Base-by-base conservation (phyloP, 2,329 filamentous ascomycete genomes). In the Trichoderma semiorbis region DNA sequence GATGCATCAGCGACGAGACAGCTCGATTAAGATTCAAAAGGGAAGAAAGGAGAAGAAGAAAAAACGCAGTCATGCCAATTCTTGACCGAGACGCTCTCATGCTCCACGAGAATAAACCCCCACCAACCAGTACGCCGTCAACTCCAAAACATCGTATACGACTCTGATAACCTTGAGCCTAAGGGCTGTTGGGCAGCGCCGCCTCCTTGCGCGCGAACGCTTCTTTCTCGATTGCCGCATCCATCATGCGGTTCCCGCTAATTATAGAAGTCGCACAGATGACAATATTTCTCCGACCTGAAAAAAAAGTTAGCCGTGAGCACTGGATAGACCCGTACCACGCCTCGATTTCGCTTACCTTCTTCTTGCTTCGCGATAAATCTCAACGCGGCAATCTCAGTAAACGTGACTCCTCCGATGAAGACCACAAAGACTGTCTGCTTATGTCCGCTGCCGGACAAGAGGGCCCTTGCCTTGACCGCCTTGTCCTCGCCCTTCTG, bases 371-470 rank as follows among this genome's bases (percentile, higher is more conserved):
- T 90, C 11, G 93, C 93, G 75, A 99, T 92, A 79, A 97, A 98
- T 69, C 97, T 88, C 79, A 99, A 80, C 24, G 97, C 96, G 53
- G 97, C 94, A 79, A 99, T 95, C 82, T 99, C 96, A 0, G 96
- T 95, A 79, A 97, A 97, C 0, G 94, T 98, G 70, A 99, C 93
- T 2, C 96, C 97, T n/a, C 96, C 96, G 21, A 99, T 84, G 82
- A 98, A 98, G 76, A 98, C 97, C n/a, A 99, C 91, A 78, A 98
- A 93, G 0, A 97, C 92, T 0, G 93, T 95, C 84, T 97, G 97
- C 80, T 90, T 91, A 65, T 89, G 89, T 18, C 88, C 88, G 3
- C 93, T 93, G 0, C 94, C 93, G 61, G 93, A 93, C 50, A 99
- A 84, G 30, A 97, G 88, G 73, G 93, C 91, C 71, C 94, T 87